Conservation (phyloP, 768 basidiomycete species). For the Boletus sp. region DNA sequence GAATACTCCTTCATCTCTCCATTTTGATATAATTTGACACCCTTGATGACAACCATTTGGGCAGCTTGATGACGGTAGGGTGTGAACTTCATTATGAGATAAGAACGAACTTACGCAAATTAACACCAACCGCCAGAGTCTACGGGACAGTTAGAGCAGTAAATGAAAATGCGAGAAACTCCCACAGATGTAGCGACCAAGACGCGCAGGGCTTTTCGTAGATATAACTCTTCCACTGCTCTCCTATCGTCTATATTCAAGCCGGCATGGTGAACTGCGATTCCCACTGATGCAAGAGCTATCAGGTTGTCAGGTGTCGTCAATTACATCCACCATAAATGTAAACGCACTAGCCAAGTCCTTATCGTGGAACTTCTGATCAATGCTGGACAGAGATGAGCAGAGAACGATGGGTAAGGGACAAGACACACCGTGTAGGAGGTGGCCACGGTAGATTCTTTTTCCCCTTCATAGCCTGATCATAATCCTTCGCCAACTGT, state of each 20-base stretch:
- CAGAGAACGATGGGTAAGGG: neutral
- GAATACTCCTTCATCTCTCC: conserved; percentile 75
- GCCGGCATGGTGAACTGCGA: conserved; percentile 94
- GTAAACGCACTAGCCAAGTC: conserved; percentile 46
- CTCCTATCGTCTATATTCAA: conserved; percentile 70
- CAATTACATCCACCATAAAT: neutral
- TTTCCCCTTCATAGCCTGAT: conserved; percentile 49
- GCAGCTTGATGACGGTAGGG: conserved; percentile 55
- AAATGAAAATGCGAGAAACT: neutral
- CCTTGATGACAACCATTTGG: conserved; percentile 91
- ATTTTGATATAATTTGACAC: conserved; percentile 78
- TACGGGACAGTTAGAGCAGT: conserved; percentile 31
- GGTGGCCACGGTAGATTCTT: conserved; percentile 66
- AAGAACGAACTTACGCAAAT: conserved; percentile 64
- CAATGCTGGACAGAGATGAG: conserved; percentile 41
- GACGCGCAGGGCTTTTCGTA: conserved; percentile 60
- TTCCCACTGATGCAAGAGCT: conserved; percentile 70
- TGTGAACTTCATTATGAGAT: neutral
- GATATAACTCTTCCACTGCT: conserved; percentile 69
- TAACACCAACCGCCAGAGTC: conserved; percentile 96
- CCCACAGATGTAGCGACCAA: conserved; percentile 83
- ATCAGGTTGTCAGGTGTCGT: conserved; percentile 8
- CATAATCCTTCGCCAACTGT: conserved; percentile 70
- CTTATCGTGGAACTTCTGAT: conserved; percentile 63
- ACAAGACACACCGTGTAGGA: conserved; percentile 45